Evolutionary conservation across 2,329 filamentous ascomycete species (phyloP), one percentile per base, ranked within the genome.

Genomic region (Diplodia mutila): DNA sequence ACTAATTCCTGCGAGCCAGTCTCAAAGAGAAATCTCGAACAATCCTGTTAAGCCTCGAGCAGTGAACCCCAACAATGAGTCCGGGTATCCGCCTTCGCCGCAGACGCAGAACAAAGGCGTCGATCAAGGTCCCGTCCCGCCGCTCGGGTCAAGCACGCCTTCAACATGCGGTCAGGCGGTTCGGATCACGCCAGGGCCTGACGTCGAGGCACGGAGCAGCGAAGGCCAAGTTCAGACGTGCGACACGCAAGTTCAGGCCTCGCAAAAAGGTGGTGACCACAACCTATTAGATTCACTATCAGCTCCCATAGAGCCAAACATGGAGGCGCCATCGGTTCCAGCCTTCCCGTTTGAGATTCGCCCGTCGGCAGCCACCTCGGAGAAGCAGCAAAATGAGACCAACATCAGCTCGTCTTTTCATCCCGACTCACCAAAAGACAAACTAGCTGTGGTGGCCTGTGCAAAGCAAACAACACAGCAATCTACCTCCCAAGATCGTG

Each of bases 131-230:
- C 11, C 32, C 32, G 6, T 39, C 61, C 2, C 6, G 8, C 34
- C 12, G 18, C 34, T 8, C n/a, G 4, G 27, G 34, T 16, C 37
- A 23, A 21, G 65, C 65, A 3, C 52, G 52, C 23, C 4, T 67
- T 25, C 59, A 61, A 39, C 25, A 27, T 23, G 42, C 39, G 9
- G 0, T 63, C 23, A 67, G 48, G 37, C 27, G 55, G 11, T 63
- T 67, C 49, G 37, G 16, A 1, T 27, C 55, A 2, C 57, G 57
- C 16, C 66, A 55, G 27, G 57, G 66, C 21, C 66, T 67, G 1
- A 18, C 55, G 29, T 67, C 66, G 18, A 63, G 23, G 25, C 48
- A n/a, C 11, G 37, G 57, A 63, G 25, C 57, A 16, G 29, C 29
- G 16, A 67, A 63, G 32, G 32, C 66, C 34, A 63, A 52, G 18